A percentile compares a stretch with the other conserved stretches of the same genome.
Conservation (phyloP, 306 rosid species). For the Cucumis melo region DNA sequence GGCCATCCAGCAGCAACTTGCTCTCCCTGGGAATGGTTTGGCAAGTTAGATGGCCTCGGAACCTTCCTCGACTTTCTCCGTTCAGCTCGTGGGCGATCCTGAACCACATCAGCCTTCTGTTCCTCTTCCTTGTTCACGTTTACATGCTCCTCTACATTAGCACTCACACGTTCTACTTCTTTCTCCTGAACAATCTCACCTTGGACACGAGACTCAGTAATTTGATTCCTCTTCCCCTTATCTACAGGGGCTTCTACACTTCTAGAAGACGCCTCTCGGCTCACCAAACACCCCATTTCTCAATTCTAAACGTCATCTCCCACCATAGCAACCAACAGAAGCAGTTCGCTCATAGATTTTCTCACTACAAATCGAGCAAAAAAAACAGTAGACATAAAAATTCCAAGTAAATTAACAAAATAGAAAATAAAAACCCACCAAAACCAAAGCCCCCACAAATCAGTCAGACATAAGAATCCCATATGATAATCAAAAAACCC, state of each 20-base stretch:
- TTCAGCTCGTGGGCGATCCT: conserved; percentile 14
- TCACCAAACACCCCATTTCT: conserved; percentile 57
- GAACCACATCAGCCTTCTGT: conserved; percentile 23
- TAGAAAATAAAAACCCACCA: background rate
- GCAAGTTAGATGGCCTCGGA: conserved; percentile 31
- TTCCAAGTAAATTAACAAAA: background rate
- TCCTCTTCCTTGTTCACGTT: conserved; percentile 24
- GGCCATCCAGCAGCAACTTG: conserved; percentile 70
- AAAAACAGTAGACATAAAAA: background rate
- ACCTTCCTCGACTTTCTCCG: conserved; percentile 36
- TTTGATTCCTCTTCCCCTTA: conserved; percentile 24
- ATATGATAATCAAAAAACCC: background rate
- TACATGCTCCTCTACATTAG: conserved; percentile 22
- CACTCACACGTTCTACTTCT: conserved; percentile 3
- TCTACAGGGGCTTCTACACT: conserved; percentile 22
- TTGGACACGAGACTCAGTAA: conserved; percentile 22
- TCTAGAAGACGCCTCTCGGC: conserved; percentile 37
- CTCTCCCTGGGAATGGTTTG: conserved; percentile 44
- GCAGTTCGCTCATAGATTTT: background rate
- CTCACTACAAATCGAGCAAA: conserved; percentile 5
- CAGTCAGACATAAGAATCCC: background rate
- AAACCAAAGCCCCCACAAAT: background rate
- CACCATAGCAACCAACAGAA: conserved; percentile 4
- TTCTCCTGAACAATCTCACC: conserved; percentile 18
- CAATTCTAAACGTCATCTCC: conserved; percentile 21